phyloP scores from a whole-genome alignment of 495 filamentous ascomycete species.

The Penicillium simplicissimum region DNA sequence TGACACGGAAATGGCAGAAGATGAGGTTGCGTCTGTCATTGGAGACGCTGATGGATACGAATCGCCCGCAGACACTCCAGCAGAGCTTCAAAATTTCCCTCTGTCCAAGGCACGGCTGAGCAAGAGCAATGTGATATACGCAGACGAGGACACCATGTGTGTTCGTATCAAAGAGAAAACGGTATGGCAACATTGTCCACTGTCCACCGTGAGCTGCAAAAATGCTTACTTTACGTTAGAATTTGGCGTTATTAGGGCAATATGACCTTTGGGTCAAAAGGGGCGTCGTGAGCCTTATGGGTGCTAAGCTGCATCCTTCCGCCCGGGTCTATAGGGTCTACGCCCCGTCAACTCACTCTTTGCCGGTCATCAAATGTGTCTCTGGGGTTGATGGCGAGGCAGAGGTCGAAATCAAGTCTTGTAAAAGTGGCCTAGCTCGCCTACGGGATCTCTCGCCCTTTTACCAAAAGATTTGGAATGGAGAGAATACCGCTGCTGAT shows the following conservation, averaged over 20 bases:
- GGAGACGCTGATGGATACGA: constrained; percentile 40
- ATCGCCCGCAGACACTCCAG: constrained; percentile 35
- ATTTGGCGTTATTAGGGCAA: constrained; percentile 67
- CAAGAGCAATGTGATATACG: constrained; percentile 44
- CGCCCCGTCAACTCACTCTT: constrained; percentile 73
- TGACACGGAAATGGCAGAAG: constrained; percentile 20
- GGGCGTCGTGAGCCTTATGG: constrained; percentile 63
- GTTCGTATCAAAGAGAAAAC: constrained; percentile 46
- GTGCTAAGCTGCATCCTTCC: constrained; percentile 60
- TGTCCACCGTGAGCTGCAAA: background rate
- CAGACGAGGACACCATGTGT: constrained; percentile 42
- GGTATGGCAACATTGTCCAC: constrained; percentile 25
- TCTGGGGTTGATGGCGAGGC: constrained; percentile 47
- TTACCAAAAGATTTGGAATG: constrained; percentile 76
- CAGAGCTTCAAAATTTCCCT: constrained; percentile 43
- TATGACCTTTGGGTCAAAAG: constrained; percentile 70
- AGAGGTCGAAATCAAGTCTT: constrained; percentile 55
- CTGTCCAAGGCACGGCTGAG: constrained; percentile 43
- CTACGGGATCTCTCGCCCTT: constrained; percentile 65
- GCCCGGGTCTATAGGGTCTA: constrained; percentile 60
- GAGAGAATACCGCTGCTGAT: constrained; percentile 42
- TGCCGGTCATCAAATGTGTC: constrained; percentile 67
- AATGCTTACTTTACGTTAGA: constrained; percentile 45
- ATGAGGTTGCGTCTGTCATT: constrained; percentile 28
- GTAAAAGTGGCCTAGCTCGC: constrained; percentile 53